Percentiles rank a stretch among this genome's conserved stretches.
Conservation (phyloP, 805 yeast genomes). For the Torulaspora indica region DNA sequence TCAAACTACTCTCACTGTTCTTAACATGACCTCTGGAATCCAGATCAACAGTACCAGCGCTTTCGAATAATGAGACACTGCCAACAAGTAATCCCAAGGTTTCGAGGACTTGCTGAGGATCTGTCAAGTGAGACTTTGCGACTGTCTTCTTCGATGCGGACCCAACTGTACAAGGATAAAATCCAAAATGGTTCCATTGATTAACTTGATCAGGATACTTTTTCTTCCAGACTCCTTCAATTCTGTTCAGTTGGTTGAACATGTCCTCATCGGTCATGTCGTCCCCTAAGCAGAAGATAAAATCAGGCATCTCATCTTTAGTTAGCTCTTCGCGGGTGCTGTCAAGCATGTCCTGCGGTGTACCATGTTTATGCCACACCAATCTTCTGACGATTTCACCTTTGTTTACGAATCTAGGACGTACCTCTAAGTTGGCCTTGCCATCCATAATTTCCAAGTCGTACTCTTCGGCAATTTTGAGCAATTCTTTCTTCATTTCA, state of each 20-base stretch:
- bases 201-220: conserved; percentile 40
- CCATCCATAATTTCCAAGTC: conserved; percentile 97
- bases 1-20: conserved; percentile 39
- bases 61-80: conserved; percentile 70
- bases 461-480: conserved; percentile 56
- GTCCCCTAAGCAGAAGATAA: conserved; percentile 87
- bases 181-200: conserved; percentile 51
- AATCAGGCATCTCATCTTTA: conserved; percentile 62
- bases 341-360: conserved; percentile 41
- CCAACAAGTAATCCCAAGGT: conserved; percentile 77
- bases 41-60: conserved; percentile 68
- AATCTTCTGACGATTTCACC: conserved; percentile 91
- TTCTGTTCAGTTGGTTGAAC: conserved; percentile 71
- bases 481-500: conserved; percentile 61
- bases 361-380: conserved; percentile 60
- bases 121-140: conserved; percentile 79
- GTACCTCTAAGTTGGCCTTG: conserved; percentile 94
- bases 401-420: conserved; percentile 90
- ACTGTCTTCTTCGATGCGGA: conserved; percentile 83
- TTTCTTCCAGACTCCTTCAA: conserved; percentile 45
- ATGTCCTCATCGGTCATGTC: conserved; percentile 97
- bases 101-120: conserved; percentile 79
- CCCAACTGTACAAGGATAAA: conserved; percentile 87
- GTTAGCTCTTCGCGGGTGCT: conserved; percentile 33
- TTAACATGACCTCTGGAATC: conserved; percentile 73